Conservation (phyloP, 257 asterid species). For the Plantago major region DNA sequence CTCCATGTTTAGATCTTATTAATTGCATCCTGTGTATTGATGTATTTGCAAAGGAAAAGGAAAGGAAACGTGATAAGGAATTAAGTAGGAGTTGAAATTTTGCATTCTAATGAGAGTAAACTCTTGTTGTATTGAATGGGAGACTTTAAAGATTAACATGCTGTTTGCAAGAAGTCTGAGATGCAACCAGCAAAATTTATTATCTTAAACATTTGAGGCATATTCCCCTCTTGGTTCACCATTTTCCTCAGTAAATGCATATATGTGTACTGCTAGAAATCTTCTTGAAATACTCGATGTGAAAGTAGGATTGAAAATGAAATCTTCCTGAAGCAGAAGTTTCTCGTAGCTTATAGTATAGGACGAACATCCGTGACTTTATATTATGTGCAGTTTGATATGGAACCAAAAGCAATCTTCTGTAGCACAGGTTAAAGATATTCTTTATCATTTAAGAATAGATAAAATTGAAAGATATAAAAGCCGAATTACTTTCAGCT, state of each 20-base stretch:
- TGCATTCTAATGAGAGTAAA: too few relatives aligned
- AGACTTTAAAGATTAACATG: too few relatives aligned
- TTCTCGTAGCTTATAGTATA: constrained; percentile 16
- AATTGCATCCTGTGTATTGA: too few relatives aligned
- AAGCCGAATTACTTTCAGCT: constrained; percentile 19
- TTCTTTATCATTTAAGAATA: constrained; percentile 4
- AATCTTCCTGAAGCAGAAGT: constrained; percentile 9
- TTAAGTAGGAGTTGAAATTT: background rate
- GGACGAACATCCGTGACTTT: constrained; percentile 22
- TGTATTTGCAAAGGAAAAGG: too few relatives aligned
- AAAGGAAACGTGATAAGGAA: too few relatives aligned
- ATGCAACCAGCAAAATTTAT: background rate
- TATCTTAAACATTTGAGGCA: constrained; percentile 6
- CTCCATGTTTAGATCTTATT: background rate
- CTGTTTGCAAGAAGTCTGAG: background rate
- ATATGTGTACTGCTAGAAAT: constrained; percentile 21
- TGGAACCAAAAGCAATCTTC: constrained; percentile 21
- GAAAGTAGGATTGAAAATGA: constrained; percentile 24
- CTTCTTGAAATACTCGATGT: constrained; percentile 12
- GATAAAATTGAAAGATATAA: constrained; percentile 3
- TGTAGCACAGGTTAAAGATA: constrained; percentile 7
- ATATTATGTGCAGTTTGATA: constrained; percentile 21
- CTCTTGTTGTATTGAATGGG: too few relatives aligned
- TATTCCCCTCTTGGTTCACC: too few relatives aligned
- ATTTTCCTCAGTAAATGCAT: constrained; percentile 13